Conservation (phyloP, 1,284 basidiomycete species). For the Cystobasidium slooffiae region DNA sequence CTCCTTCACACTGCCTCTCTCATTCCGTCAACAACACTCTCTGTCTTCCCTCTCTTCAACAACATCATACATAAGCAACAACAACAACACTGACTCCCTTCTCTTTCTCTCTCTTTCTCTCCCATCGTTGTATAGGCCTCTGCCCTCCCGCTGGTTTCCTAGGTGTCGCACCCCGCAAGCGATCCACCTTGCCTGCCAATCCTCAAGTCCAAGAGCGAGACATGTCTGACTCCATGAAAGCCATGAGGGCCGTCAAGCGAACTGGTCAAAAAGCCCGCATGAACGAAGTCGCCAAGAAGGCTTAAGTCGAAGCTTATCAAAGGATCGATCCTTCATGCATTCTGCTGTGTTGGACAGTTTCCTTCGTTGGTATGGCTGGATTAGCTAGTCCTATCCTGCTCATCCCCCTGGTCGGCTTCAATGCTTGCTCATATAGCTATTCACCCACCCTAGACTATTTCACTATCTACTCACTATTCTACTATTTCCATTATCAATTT, state of each 20-base stretch:
- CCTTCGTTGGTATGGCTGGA: no score
- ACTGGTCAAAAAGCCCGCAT: slow-evolving; percentile 12
- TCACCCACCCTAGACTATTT: no score
- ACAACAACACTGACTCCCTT: not conserved
- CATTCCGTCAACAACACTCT: not conserved
- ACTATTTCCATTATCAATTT: no score
- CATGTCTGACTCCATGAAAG: slow-evolving; percentile 20
- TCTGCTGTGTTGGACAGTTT: no score
- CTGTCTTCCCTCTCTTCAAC: no score
- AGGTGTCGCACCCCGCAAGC: slow-evolving; percentile 3
- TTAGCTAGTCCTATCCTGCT: no score
- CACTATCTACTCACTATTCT: no score
- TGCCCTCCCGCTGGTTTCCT: not conserved
- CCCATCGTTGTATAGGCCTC: not conserved
- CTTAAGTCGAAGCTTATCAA: not conserved
- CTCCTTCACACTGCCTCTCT: not conserved
- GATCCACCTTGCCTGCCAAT: slow-evolving; percentile 1
- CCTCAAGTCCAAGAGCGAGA: slow-evolving; percentile 16
- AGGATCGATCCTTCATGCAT: not conserved
- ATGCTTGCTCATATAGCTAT: no score
- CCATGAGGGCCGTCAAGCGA: slow-evolving; percentile 15
- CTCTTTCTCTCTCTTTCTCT: not conserved
- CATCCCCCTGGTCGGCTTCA: no score
- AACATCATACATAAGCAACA: no score
- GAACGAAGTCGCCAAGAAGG: not conserved